phyloP scores from a whole-genome alignment of 1,284 basidiomycete species.

The Dichomitus squalens region DNA sequence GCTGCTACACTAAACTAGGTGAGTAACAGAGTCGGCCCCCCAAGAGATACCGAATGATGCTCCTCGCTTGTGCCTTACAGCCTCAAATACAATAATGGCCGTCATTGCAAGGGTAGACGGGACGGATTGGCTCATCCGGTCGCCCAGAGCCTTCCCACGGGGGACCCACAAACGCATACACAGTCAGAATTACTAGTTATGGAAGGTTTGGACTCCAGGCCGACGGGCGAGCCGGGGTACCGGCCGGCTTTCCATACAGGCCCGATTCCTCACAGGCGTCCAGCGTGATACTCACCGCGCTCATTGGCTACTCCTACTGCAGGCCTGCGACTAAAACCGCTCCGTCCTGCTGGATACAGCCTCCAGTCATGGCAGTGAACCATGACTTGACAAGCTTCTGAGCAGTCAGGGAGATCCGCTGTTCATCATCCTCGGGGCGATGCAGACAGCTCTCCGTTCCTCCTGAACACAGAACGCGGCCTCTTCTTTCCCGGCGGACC shows the following conservation, averaged over 20 bases:
- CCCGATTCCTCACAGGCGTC: not conserved
- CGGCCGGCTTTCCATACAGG: too few relatives aligned
- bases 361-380: too few relatives aligned
- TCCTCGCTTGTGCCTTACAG: not conserved
- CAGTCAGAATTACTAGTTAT: not conserved
- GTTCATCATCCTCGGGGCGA: conserved; percentile 1
- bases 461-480: conserved; percentile 5
- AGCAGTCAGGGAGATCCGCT: not conserved
- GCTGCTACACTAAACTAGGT: not conserved
- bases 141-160: conserved; percentile 8
- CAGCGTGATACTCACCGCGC: too few relatives aligned
- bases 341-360: not conserved
- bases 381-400: not conserved
- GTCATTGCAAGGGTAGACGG: not conserved
- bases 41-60: not conserved
- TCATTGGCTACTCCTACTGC: not conserved
- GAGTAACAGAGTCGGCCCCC: not conserved
- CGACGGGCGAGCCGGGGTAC: not conserved
- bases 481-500: not conserved
- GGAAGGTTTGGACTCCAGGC: not conserved
- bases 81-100: conserved; percentile 2
- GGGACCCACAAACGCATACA: conserved; percentile 19
- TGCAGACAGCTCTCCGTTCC: conserved; percentile 8
- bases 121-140: not conserved
- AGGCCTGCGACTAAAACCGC: not conserved